Evolutionary conservation across 176 grass and related monocot species (phyloP).

Genomic region (Oryza australiensis): DNA sequence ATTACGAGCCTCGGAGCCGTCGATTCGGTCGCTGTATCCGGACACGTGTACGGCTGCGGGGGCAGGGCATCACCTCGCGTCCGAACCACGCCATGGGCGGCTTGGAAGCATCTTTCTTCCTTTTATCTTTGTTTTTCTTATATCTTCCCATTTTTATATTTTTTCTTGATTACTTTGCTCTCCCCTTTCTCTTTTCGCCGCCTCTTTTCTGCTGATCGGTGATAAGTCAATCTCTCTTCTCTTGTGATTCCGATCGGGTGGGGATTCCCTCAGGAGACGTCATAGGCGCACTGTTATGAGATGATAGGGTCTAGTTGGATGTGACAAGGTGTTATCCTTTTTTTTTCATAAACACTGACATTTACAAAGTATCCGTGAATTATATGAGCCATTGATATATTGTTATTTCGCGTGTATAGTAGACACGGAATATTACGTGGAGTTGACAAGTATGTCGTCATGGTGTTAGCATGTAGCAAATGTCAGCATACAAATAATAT

Average conservation of each 20-base stretch:
- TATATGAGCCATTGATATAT: too few relatives aligned
- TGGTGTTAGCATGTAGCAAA: too few relatives aligned
- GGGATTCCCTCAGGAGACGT: neutral
- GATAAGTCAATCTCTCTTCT: conserved; percentile 20
- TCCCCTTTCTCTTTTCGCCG: conserved; percentile 22
- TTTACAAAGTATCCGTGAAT: too few relatives aligned
- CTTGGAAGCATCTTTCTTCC: conserved; percentile 36
- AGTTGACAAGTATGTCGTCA: too few relatives aligned
- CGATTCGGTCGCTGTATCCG: neutral
- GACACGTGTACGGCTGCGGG: conserved; percentile 37
- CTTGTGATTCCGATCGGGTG: conserved; percentile 30
- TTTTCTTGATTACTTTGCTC: neutral
- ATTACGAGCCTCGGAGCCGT: neutral
- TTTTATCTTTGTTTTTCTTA: neutral
- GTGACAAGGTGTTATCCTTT: neutral
- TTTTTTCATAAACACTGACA: too few relatives aligned
- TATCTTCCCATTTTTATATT: neutral
- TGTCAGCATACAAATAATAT: too few relatives aligned
- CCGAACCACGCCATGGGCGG: conserved; percentile 48
- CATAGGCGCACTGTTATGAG: neutral
- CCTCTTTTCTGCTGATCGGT: conserved; percentile 9
- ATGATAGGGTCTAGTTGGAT: neutral
- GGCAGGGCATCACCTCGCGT: conserved; percentile 46
- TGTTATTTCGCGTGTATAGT: too few relatives aligned
- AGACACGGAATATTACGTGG: too few relatives aligned